Conservation (phyloP, 2,329 filamentous ascomycete genomes). For the Ophiostoma sp. region DNA sequence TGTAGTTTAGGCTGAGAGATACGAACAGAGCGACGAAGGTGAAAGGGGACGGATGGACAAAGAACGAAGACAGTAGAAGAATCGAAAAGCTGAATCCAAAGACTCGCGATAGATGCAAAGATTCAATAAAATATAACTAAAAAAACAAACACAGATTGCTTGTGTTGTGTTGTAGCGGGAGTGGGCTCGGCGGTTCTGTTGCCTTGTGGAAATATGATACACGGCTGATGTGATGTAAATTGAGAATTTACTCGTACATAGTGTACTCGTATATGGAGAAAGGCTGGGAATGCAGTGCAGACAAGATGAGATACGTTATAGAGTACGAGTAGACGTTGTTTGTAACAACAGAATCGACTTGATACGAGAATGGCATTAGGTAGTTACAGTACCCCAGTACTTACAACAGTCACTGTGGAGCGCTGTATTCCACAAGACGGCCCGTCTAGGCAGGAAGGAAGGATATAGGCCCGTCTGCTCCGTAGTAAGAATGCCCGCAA, state of each 20-base stretch:
- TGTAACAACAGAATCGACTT: not conserved
- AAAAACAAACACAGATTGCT: not conserved
- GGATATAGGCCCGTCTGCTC: constrained; percentile 6
- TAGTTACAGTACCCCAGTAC: no score
- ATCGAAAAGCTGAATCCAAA: not conserved
- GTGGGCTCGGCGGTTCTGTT: not conserved
- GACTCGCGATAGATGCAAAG: not conserved
- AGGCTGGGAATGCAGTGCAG: not conserved
- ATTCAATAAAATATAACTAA: not conserved
- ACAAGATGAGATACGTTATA: not conserved
- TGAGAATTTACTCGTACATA: not conserved
- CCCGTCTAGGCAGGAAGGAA: not conserved
- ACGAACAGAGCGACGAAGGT: not conserved
- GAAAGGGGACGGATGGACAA: not conserved
- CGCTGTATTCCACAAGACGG: not conserved
- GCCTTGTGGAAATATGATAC: not conserved
- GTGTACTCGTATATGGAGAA: not conserved
- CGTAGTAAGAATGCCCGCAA: not conserved
- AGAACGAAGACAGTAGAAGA: constrained; percentile 1
- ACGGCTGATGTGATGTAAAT: not conserved
- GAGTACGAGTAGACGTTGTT: not conserved
- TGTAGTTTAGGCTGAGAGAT: not conserved
- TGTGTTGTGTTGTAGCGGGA: not conserved
- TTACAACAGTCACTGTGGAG: not conserved
- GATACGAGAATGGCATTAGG: not conserved